Evolutionary conservation across 306 rosid species (phyloP), one percentile per base, ranked within the genome.

Genomic region (Cucurbita argyrosperma): DNA sequence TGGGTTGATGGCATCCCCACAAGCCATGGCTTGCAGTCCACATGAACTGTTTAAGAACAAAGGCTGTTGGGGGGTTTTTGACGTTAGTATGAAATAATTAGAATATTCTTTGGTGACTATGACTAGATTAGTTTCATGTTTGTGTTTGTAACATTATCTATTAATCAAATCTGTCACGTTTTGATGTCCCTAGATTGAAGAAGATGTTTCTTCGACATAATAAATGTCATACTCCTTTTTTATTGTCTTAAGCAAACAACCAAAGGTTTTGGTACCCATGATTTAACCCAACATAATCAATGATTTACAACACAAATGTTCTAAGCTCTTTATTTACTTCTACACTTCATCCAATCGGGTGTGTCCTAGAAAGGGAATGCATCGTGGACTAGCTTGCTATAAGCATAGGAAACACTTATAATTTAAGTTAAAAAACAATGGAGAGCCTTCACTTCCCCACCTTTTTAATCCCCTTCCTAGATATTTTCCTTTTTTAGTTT

Each of bases 371-470:
- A 67, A 43, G 45, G 60, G 71, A 30, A 75, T 61, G 45, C 21
- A 56, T 56, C 18, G n/a, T 59, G 8, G 96, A 87, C 88, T 83
- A 83, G 47, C 67, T 23, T 89, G 87, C 72, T 72, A 81, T 75
- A 53, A 76, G 80, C 84, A 80, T 80, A 83, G 91, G 92, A 86
- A 87, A 86, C 92, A 91, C 72, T 77, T 74, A 13, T 43, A 67
- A 72, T 74, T 70, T 65, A 19, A 78, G 12, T 39, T 58, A 13
- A 67, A n/a, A 7, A 26, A 67, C 53, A 47, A 67, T 76, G 12
- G 30, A 18, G 1, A 64, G 74, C 38, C 59, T 81, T 76, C 80
- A 55, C 73, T 71, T 79, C 61, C 77, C 54, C 77, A 55, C 80
- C 58, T 75, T 19, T 0, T 19, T 19, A 19, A 19, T 19, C 21